Base-by-base conservation (phyloP, 495 filamentous ascomycete genomes). In the Glutinoglossum americanum region DNA sequence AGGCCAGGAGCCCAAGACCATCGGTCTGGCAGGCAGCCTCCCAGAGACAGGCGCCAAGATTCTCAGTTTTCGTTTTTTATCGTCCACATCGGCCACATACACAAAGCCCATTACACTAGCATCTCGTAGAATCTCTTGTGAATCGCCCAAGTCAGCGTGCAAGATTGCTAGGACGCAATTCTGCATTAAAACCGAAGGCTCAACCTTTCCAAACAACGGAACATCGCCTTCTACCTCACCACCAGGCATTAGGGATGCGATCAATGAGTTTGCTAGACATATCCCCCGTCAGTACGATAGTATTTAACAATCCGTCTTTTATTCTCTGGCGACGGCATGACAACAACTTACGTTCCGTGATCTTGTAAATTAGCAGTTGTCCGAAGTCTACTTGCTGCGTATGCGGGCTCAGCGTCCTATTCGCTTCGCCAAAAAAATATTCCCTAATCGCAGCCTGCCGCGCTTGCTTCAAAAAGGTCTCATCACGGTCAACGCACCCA, bases 21-120 rank as follows among this genome's bases (percentile, higher is more conserved):
- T 69, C 17, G 89, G 86, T 65, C 80, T 76, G 55, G 81, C 76
- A 0, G 86, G 87, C 53, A 94, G 70, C 39, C 85, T 77, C 10
- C 86, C 87, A 35, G 80, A 84, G 54, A 93, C 77, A 5, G 92
- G 90, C 1, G 83, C 81, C 41, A 98, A 72, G 17, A 95, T 73
- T 60, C 85, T 82, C 54, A 97, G 72, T 66, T 83, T 84, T 57
- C 80, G 80, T 69, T 85, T 85, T 56, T 87, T 82, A 53, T 82
- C 83, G 61, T 99, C 90, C 8, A 97, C 89, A 54, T 92, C 85
- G 0, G 83, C 78, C 33, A 99, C 82, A 65, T 93, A 94, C 39
- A 95, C 76, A 68, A 93, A 97, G 6, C 92, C 92, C 74, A 93
- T 82, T 21, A 96, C 80, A 44, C 83, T 87, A 0, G 89, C 82